Conservation (phyloP, 805 yeast genomes). For the Monosporozyma yasuniensis region DNA sequence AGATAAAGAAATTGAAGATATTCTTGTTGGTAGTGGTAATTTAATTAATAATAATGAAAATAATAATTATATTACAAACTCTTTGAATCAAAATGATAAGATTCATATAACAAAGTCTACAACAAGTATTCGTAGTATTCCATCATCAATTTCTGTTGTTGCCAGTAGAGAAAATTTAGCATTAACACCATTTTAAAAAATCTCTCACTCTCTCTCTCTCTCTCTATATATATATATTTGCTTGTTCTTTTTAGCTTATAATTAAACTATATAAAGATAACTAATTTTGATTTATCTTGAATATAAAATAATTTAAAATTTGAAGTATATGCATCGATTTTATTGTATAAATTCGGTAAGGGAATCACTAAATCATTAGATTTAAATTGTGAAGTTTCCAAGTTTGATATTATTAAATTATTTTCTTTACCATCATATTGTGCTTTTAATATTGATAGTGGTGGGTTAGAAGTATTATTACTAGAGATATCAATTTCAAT, state of each 20-base stretch:
- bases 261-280: neutral
- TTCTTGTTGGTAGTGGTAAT: slow-evolving; percentile 42
- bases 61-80: neutral
- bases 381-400: neutral
- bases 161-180: slow-evolving; percentile 87
- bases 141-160: slow-evolving; percentile 27
- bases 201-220: too few species aligned
- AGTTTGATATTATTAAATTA: neutral
- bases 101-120: neutral
- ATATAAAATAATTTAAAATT: slow-evolving; percentile 5
- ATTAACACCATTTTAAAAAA: slow-evolving; percentile 39
- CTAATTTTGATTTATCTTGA: slow-evolving; percentile 20
- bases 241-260: neutral
- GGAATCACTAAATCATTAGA: slow-evolving; percentile 24
- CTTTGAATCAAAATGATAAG: neutral
- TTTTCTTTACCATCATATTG: neutral
- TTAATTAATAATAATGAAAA: slow-evolving; percentile 46
- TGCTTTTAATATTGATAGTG: slow-evolving; percentile 8
- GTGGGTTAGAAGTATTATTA: slow-evolving; percentile 12
- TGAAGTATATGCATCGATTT: neutral
- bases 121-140: neutral
- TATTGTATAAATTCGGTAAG: slow-evolving; percentile 25
- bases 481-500: slow-evolving; percentile 23
- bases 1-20: slow-evolving; percentile 51
- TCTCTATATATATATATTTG: neutral